Base-by-base conservation (phyloP, 2,329 filamentous ascomycete genomes). In the Mycosphaerella sp. region DNA sequence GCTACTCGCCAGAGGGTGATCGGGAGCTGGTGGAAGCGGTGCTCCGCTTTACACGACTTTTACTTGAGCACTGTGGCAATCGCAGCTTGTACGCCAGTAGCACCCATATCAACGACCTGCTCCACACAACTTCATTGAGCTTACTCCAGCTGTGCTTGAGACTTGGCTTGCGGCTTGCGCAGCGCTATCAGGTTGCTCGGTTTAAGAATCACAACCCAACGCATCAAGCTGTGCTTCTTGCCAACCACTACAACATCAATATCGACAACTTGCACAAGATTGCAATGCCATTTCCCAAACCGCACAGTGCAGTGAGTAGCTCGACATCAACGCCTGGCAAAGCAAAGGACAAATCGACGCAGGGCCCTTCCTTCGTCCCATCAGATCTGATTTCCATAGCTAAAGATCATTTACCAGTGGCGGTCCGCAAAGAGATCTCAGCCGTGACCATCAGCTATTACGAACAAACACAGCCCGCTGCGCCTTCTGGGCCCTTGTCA, bases 71-170 rank as follows among this genome's bases (percentile, higher is more conserved):
- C 67, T 98, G 93, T 70, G 93, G 91, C 53, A 98, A 98, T 66
- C 80, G 94, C 61, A 96, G 90, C 72, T 84, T 98, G 62, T 98
- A 97, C 69, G 88, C 86, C 54, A 98, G 93, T 74, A 97, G 91
- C 68, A 79, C 85, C 59, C 87, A 94, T 62, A 75, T 98, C 55
- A 93, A 91, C 66, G 85, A 90, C 66, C 78, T 98, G 36, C 79
- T 98, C 53, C 88, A 96, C 69, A 91, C 87, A 40, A 91, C 88
- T 2, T 90, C 86, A 18, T 77, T 91, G 51, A 80, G 83, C 25
- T 78, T 98, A 43, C 77, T 98, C 48, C 82, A 86, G 64, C 79
- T 80, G 27, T 86, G 89, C 7, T 79, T 98, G 37, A 83, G 87
- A 57, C 81, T 98, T 54, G 84, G 85, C 27, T 83, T 91, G 36